Conservation (phyloP, 225 moss, liverwort and hornwort genomes). For the Marchantia paleacea region DNA sequence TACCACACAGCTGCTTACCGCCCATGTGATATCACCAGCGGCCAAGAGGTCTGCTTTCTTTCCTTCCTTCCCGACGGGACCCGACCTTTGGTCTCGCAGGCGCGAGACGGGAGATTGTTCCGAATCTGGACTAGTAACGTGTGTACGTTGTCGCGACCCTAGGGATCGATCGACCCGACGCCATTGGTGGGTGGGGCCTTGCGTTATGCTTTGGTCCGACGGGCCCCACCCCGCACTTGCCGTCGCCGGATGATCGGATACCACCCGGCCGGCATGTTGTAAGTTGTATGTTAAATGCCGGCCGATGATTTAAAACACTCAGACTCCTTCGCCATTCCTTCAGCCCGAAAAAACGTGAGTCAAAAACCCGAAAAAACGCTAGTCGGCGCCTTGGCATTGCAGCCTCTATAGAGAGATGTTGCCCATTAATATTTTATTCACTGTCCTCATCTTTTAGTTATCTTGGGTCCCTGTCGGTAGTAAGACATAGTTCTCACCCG, state of each 20-base stretch:
- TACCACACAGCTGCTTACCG: neutral
- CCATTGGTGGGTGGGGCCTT: neutral
- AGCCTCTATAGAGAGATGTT: too few species aligned
- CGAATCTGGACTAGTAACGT: neutral
- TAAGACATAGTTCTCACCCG: neutral
- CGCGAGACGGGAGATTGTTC: neutral
- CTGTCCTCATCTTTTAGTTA: too few species aligned
- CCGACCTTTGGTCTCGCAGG: neutral
- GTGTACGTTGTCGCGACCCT: neutral
- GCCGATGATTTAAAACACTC: neutral
- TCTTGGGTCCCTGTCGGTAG: neutral
- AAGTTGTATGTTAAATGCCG: neutral
- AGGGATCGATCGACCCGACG: neutral
- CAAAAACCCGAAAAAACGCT: too few species aligned
- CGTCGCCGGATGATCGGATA: neutral
- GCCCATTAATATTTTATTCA: too few species aligned
- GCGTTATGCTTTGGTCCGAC: neutral
- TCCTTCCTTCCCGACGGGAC: neutral
- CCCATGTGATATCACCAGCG: neutral
- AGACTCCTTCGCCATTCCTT: neutral
- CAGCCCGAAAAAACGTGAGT: neutral
- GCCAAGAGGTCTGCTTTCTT: neutral
- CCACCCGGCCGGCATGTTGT: slow-evolving; percentile 4
- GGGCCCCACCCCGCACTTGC: neutral
- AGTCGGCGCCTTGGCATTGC: too few species aligned